A percentile compares a stretch with the other conserved stretches of the same genome.
phyloP scores from a whole-genome alignment of 2,329 filamentous ascomycete genomes.

The Bipolaris oryzae region DNA sequence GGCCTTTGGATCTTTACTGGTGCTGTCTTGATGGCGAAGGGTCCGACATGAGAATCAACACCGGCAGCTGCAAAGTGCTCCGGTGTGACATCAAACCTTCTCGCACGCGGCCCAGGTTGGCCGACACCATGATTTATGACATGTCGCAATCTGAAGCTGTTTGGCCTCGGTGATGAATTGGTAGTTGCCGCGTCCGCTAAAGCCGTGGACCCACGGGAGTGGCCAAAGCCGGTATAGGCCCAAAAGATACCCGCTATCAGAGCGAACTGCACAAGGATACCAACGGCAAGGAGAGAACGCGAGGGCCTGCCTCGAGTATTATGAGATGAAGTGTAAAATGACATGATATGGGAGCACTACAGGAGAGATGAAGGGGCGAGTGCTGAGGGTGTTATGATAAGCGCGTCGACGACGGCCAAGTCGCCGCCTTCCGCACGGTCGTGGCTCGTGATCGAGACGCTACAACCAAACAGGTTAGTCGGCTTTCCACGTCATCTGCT shows the following conservation, averaged over 20 bases:
- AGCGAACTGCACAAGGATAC: constrained; percentile 32
- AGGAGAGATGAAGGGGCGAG: constrained; percentile 15
- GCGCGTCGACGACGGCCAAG: constrained; percentile 24
- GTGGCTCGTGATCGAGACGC: constrained; percentile 19
- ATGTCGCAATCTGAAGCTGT: constrained; percentile 38
- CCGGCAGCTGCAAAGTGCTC: constrained; percentile 31
- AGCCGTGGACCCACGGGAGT: constrained; percentile 13
- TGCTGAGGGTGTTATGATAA: constrained; percentile 19
- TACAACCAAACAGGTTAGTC: constrained; percentile 7
- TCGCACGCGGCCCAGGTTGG: constrained; percentile 40
- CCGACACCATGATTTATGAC: constrained; percentile 45
- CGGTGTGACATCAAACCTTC: constrained; percentile 40
- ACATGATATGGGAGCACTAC: constrained; percentile 31
- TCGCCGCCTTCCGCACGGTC: constrained; percentile 26
- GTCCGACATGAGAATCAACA: constrained; percentile 33
- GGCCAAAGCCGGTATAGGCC: constrained; percentile 17
- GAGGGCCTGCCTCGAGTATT: constrained; percentile 22
- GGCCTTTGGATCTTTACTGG: constrained; percentile 41
- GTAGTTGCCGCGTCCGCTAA: constrained; percentile 10
- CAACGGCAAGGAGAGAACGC: constrained; percentile 19
- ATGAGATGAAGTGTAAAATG: constrained; percentile 14
- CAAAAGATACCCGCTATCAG: constrained; percentile 24
- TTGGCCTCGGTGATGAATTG: constrained; percentile 5
- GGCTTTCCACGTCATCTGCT: constrained; percentile 11
- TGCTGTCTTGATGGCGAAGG: constrained; percentile 39